Evolutionary conservation across 179 eudicot genomes (phyloP).

Genomic region (Monotropa hypopitys): DNA sequence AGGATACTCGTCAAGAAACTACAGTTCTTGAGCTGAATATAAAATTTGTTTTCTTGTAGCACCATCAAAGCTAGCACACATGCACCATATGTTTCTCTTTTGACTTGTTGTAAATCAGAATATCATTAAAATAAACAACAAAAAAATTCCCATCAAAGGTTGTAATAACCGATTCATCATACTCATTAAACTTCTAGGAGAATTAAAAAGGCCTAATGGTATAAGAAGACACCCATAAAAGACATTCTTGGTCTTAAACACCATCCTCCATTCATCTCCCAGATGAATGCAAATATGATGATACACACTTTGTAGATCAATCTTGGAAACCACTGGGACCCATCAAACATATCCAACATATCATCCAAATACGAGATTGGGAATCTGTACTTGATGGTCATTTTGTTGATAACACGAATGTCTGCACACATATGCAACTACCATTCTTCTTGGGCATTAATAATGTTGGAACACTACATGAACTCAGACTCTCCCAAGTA

Average conservation of each 20-base stretch:
- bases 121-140: not conserved
- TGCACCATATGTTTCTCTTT: not conserved
- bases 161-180: not conserved
- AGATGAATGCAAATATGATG: no score
- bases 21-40: not conserved
- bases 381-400: not conserved
- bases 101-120: not conserved
- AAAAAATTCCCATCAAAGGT: not conserved
- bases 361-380: not conserved
- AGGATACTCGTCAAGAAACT: no score
- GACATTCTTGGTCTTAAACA: not conserved
- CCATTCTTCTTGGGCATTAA: not conserved
- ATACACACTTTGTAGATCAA: no score
- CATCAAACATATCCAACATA: not conserved
- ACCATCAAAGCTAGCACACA: not conserved
- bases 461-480: not conserved
- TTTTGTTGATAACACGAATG: no score
- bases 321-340: not conserved
- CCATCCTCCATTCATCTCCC: not conserved
- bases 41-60: no score
- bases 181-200: not conserved
- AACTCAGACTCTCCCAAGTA: not conserved
- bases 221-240: not conserved
- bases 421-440: not conserved
- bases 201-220: no score